Evolutionary conservation across 176 grass and related monocot genomes (phyloP), one percentile per base, ranked within the genome.

Genomic region (Oryza glumipatula): DNA sequence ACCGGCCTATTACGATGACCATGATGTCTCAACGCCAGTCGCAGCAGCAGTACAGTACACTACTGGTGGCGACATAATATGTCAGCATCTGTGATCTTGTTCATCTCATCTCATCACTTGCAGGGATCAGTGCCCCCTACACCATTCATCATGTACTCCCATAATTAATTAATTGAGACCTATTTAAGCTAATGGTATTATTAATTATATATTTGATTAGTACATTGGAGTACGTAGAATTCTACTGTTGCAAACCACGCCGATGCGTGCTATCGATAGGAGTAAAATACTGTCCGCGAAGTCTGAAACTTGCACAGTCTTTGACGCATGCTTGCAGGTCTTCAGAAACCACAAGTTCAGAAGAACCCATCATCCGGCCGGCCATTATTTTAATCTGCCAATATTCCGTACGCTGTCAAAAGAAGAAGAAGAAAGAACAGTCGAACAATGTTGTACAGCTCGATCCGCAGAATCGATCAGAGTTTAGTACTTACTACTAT

Each of bases 301-400:
- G 49, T 17, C 52, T 58, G 54, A 58, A 58, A 21, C 17, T 56
- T 78, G 76, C 76, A 65, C 7, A 16, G 76, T 65, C 76, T 78
- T 78, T 41, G 76, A 65, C 13, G 58, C 58, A 46, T 28, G 65
- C 65, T 11, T 17, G 45, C 3, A 74, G 45, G 45, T 30, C 23
- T 49, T 32, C 13, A 1, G 44, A 63, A 58, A 58, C 54, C 19
- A n/a, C 54, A n/a, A 15, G 22, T 46, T 24, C 5, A 24, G 21
- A 47, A 24, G 10, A 47, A 46, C 23, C 22, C 38, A 58, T 58
- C 17, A 58, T 58, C 51, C 15, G 49, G 49, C 49, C 49, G 49
- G 49, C 15, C 49, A 52, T 52, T 32, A 32, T 32, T 32, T 32
- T 15, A 7, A 58, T 58, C 54, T 58, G 16, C 54, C 52, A 56